phyloP scores from a whole-genome alignment of 2,329 filamentous ascomycete genomes.

The Diaporthe longicolla region DNA sequence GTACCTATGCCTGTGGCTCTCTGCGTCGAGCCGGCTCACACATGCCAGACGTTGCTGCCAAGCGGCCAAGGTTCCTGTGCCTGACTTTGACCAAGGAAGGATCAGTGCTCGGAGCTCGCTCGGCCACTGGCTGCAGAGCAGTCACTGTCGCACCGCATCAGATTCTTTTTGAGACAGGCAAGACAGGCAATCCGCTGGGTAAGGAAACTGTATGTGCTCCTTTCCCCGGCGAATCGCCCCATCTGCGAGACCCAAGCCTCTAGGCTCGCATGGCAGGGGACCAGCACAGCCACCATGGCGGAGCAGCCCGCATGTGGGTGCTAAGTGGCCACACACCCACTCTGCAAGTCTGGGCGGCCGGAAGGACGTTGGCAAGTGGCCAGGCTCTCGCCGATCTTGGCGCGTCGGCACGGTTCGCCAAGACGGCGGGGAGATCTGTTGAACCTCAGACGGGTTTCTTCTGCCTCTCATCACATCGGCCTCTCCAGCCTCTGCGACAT shows the following conservation, averaged over 20 bases:
- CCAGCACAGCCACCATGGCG: conserved; percentile 32
- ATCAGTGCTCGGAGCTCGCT: conserved; percentile 25
- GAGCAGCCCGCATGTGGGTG: conserved; percentile 32
- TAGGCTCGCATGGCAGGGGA: conserved; percentile 30
- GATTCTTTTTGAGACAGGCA: conserved; percentile 30
- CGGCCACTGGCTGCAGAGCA: conserved; percentile 26
- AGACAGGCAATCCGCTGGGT: conserved; percentile 19
- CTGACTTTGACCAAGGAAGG: conserved; percentile 31
- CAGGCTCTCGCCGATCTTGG: conserved; percentile 34
- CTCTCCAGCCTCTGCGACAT: conserved; percentile 16
- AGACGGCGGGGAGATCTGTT: conserved; percentile 32
- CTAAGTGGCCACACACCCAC: conserved; percentile 30
- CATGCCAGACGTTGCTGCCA: conserved; percentile 16
- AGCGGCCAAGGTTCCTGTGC: conserved; percentile 27
- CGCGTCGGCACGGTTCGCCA: conserved; percentile 33
- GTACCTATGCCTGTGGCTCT: not conserved
- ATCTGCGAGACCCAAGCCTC: conserved; percentile 29
- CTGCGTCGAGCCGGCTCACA: conserved; percentile 25
- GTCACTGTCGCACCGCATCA: conserved; percentile 34
- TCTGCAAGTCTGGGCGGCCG: conserved; percentile 31
- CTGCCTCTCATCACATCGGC: conserved; percentile 20
- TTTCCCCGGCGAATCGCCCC: conserved; percentile 20
- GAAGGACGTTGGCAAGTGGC: conserved; percentile 31
- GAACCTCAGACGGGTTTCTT: conserved; percentile 19
- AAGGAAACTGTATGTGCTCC: conserved; percentile 11